Conservation (phyloP, 202 grass and related monocot genomes). For the Schoenoplectus triqueter region DNA sequence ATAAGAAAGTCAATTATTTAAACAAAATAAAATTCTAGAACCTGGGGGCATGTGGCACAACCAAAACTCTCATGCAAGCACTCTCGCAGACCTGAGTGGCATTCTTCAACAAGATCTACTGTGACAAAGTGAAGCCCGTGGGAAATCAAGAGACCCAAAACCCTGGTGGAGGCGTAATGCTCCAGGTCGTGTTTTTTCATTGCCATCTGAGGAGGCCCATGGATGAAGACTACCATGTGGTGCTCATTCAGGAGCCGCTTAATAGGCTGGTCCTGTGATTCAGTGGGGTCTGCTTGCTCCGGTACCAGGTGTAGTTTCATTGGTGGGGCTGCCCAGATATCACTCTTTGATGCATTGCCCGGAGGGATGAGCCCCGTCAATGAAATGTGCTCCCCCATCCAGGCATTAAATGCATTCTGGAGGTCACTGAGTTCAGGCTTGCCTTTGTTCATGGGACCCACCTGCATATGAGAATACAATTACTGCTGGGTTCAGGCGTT, state of each 20-base stretch:
- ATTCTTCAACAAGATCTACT: conserved; percentile 17
- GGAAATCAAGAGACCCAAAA: conserved; percentile 25
- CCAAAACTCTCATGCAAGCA: neutral
- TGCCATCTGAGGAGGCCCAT: neutral
- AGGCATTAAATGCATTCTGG: conserved; percentile 11
- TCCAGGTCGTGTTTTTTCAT: neutral
- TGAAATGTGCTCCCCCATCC: conserved; percentile 26
- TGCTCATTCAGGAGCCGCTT: conserved; percentile 5
- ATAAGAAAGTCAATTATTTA: neutral
- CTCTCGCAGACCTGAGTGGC: neutral
- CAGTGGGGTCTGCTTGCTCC: neutral
- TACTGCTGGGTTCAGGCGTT: neutral
- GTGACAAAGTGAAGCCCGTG: conserved; percentile 28
- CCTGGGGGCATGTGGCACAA: conserved; percentile 17
- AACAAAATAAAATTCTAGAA: neutral
- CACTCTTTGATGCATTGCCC: neutral
- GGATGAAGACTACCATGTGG: conserved; percentile 27
- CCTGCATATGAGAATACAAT: neutral
- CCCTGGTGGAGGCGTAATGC: conserved; percentile 1
- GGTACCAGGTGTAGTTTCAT: neutral
- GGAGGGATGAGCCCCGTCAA: conserved; percentile 7
- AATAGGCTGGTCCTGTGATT: neutral
- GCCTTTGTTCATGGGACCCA: neutral
- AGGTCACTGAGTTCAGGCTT: neutral
- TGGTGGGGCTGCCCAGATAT: conserved; percentile 20